These are phyloP conservation scores for Sordariomycetes sp. DNA, from an alignment of 2,329 filamentous ascomycete genomes.

Conservation along the genomic window DNA sequence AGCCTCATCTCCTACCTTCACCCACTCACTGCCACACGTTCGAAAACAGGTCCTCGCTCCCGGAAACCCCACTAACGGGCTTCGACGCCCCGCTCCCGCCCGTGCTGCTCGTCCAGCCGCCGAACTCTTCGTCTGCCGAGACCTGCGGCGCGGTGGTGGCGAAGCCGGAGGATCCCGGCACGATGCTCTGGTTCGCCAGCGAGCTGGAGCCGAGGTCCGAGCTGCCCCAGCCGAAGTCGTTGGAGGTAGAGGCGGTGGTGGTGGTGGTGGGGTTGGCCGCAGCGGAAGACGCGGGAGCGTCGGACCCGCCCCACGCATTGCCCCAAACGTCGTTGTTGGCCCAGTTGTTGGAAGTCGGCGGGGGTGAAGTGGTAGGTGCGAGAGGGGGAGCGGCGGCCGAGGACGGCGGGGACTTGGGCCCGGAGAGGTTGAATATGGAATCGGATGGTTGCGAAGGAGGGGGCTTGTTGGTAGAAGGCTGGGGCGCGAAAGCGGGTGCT, in stretches of 20 bases:
- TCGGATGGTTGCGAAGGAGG: constrained; percentile 29
- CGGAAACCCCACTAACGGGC: constrained; percentile 49
- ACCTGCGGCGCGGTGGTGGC: constrained; percentile 52
- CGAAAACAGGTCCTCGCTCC: constrained; percentile 79
- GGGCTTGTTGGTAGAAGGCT: constrained; percentile 12
- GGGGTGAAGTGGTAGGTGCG: constrained; percentile 15
- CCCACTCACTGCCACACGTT: constrained; percentile 76
- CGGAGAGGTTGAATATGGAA: constrained; percentile 79
- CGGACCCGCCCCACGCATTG: constrained; percentile 69
- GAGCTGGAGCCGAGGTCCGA: constrained; percentile 18
- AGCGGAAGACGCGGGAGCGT: constrained; percentile 40
- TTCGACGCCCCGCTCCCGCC: constrained; percentile 35
- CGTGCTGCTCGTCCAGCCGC: constrained; percentile 81
- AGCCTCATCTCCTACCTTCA: not conserved
- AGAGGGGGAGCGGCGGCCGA: constrained; percentile 28
- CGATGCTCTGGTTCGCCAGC: constrained; percentile 49
- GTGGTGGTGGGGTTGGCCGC: constrained; percentile 46
- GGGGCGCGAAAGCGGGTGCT: constrained; percentile 21
- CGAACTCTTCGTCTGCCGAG: constrained; percentile 87
- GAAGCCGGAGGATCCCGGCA: constrained; percentile 51
- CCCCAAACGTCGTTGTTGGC: constrained; percentile 66
- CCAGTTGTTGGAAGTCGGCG: constrained; percentile 25
- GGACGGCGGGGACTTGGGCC: constrained; percentile 29
- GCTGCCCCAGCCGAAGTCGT: constrained; percentile 35
- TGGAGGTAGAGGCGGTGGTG: constrained; percentile 30